phyloP scores from a whole-genome alignment of 192 early-diverging fungal species.

The Coemansia sp. region DNA sequence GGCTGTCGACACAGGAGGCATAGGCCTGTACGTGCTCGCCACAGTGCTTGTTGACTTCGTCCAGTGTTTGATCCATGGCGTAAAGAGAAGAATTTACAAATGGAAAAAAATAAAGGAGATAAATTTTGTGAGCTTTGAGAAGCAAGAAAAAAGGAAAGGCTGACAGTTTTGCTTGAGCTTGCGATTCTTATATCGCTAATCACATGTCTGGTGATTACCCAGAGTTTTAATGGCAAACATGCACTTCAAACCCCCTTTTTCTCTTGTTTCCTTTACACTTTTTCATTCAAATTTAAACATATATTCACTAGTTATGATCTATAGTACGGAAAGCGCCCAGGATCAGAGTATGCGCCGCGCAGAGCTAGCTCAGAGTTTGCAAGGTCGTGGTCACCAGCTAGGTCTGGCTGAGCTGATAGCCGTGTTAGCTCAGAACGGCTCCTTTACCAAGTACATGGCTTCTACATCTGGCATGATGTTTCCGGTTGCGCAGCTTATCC shows the following conservation, averaged over 20 bases:
- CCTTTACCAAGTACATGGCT: background rate
- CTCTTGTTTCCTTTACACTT: background rate
- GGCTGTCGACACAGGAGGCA: constrained; percentile 45
- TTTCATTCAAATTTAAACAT: too few species aligned
- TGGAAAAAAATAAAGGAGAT: too few species aligned
- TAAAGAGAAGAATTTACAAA: too few species aligned
- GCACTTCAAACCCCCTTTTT: background rate
- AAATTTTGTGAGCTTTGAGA: too few species aligned
- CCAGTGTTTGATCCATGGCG: constrained; percentile 53
- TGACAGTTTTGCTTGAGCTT: too few species aligned
- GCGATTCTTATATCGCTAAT: too few species aligned
- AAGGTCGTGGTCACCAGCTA: background rate
- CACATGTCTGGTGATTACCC: too few species aligned
- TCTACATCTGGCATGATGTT: background rate
- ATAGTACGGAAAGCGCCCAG: background rate
- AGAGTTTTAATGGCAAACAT: too few species aligned
- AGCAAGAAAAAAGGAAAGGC: too few species aligned
- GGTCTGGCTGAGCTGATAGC: background rate
- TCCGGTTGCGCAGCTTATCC: background rate
- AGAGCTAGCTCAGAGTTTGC: constrained; percentile 1
- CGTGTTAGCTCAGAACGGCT: background rate
- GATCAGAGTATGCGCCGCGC: background rate
- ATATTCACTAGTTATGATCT: too few species aligned
- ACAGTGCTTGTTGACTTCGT: constrained; percentile 59
- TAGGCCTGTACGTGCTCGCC: constrained; percentile 50